Evolutionary conservation across 176 grass and related monocot genomes (phyloP).

Genomic region (Avena atlantica): DNA sequence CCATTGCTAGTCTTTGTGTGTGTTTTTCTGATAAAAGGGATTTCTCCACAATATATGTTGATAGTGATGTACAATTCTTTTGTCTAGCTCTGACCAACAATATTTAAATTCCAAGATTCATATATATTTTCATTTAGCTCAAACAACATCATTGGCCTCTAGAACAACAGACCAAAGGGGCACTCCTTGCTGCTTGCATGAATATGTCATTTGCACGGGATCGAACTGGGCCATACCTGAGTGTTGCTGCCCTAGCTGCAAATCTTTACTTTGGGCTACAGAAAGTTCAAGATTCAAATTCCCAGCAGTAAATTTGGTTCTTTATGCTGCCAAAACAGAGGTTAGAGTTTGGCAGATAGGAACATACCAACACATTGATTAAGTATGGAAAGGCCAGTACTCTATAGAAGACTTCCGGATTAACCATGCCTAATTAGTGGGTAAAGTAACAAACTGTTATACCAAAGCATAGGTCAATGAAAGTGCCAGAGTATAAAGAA

Average conservation of each 20-base stretch:
- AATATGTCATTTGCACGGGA: slow-evolving; percentile 38
- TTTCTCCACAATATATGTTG: too few species aligned
- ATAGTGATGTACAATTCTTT: not conserved
- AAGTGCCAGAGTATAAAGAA: too few species aligned
- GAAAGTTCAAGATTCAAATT: slow-evolving; percentile 31
- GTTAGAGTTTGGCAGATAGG: not conserved
- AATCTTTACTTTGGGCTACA: slow-evolving; percentile 35
- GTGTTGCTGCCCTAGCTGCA: slow-evolving; percentile 33
- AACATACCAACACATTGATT: too few species aligned
- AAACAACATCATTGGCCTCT: not conserved
- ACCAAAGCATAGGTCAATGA: too few species aligned
- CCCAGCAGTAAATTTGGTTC: slow-evolving; percentile 7
- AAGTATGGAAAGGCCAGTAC: too few species aligned
- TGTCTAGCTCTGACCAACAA: not conserved
- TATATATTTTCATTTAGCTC: slow-evolving; percentile 8
- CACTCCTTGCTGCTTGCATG: not conserved
- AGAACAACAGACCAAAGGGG: not conserved
- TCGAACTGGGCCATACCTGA: slow-evolving; percentile 37
- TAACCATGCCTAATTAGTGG: too few species aligned
- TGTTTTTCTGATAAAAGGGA: too few species aligned
- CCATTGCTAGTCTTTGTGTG: not conserved
- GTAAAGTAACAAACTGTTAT: too few species aligned
- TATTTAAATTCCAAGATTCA: not conserved
- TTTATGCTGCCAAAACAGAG: slow-evolving; percentile 7
- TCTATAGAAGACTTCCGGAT: too few species aligned